Evolutionary conservation across 2,329 filamentous ascomycete species (phyloP).

Genomic region (Pseudogymnoascus pannorum): DNA sequence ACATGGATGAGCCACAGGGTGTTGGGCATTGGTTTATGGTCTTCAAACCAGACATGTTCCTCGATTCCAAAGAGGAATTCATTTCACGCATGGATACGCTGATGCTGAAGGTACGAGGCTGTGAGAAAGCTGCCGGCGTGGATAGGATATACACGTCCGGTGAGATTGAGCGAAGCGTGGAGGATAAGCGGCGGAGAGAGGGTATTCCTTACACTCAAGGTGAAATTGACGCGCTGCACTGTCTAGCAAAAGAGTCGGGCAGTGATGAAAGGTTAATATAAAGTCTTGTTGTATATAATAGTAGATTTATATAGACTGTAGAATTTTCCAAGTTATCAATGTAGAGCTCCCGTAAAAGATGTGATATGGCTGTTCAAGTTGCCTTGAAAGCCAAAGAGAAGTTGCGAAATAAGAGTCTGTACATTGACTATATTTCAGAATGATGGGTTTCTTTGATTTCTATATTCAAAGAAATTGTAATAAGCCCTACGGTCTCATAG

Average conservation of each 20-base stretch:
- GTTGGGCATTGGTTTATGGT: constrained; percentile 50
- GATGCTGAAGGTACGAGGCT: constrained; percentile 12
- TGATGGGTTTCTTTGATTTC: background rate
- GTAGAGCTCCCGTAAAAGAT: background rate
- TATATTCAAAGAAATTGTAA: too few relatives aligned
- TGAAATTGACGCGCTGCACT: constrained; percentile 10
- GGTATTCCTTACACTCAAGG: constrained; percentile 30
- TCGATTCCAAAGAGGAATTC: constrained; percentile 41
- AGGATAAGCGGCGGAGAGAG: constrained; percentile 26
- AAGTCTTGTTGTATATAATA: background rate
- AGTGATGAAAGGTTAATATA: background rate
- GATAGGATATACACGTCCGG: constrained; percentile 15
- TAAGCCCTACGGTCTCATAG: too few relatives aligned
- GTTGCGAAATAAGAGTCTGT: background rate
- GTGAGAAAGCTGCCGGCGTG: constrained; percentile 16
- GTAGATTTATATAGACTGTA: background rate
- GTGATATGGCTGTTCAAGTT: background rate
- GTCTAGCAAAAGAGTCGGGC: background rate
- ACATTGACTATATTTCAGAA: background rate
- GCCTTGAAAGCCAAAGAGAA: background rate
- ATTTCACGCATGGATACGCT: constrained; percentile 32
- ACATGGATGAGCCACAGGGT: constrained; percentile 42
- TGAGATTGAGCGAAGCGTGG: constrained; percentile 30
- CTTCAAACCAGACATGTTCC: constrained; percentile 48
- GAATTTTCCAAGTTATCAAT: background rate